phyloP scores from a whole-genome alignment of 2,329 filamentous ascomycete species.

The Trichoderma koningiopsis region DNA sequence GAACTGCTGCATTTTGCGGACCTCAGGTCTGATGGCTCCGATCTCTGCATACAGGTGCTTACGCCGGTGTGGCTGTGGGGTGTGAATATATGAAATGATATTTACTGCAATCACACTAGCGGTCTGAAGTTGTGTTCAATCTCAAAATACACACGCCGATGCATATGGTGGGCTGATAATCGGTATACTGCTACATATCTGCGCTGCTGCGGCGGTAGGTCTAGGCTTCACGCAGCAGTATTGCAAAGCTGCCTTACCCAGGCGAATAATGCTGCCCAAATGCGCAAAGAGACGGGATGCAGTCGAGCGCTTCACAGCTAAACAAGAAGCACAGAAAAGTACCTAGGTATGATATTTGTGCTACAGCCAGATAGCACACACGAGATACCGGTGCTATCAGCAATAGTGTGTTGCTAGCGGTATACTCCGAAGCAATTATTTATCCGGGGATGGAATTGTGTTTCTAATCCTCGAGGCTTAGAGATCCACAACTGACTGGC shows the following conservation, averaged over 20 bases:
- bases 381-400: not conserved
- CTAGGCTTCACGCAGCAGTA: not conserved
- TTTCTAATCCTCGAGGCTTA: conserved; percentile 3
- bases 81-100: not conserved
- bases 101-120: not conserved
- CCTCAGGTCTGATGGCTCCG: not conserved
- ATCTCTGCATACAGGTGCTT: not conserved
- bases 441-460: conserved; percentile 1
- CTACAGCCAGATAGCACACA: not conserved
- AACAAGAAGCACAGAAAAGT: not conserved
- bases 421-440: not conserved
- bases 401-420: not conserved
- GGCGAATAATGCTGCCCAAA: not conserved
- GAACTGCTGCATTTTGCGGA: not conserved
- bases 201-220: not conserved
- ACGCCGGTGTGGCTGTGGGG: not conserved
- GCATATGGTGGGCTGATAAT: not conserved
- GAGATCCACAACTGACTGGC: conserved; percentile 3
- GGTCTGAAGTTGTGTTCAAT: not conserved
- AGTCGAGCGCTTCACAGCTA: not conserved
- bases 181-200: not conserved
- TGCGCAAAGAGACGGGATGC: not conserved
- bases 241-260: not conserved
- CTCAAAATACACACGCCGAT: not conserved
- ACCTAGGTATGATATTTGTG: not conserved